These are phyloP conservation scores for Amylostereum areolatum DNA, from an alignment of 1,284 basidiomycete genomes.

Conservation along the genomic window DNA sequence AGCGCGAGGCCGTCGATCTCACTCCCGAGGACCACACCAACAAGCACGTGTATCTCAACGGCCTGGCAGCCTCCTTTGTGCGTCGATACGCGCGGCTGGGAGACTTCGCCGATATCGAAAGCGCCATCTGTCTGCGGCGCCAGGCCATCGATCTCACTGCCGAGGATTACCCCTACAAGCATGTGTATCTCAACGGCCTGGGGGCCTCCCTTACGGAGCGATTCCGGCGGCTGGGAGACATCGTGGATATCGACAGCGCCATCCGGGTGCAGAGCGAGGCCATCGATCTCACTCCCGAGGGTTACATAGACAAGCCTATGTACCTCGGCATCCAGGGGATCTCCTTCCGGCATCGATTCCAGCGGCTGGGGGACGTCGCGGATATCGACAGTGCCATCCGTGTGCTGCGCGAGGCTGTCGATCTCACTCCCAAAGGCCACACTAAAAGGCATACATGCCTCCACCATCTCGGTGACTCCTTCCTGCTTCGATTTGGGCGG, in stretches of 20 bases:
- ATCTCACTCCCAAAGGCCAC: background rate
- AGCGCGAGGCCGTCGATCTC: background rate
- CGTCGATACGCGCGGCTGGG: background rate
- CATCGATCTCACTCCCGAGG: background rate
- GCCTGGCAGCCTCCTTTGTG: too few relatives aligned
- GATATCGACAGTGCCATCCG: background rate
- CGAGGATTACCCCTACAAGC: background rate
- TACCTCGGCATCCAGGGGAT: constrained; percentile 19
- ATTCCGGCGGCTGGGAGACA: background rate
- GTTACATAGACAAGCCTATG: constrained; percentile 1
- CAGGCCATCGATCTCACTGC: background rate
- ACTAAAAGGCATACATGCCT: constrained; percentile 8
- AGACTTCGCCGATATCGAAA: background rate
- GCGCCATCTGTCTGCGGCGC: background rate
- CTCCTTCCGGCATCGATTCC: constrained; percentile 1
- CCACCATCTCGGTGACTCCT: constrained; percentile 19
- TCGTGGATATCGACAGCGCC: background rate
- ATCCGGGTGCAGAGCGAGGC: background rate
- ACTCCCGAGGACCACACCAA: background rate
- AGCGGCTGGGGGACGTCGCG: background rate
- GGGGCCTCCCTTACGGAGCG: background rate
- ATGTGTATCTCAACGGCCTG: background rate
- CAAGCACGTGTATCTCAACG: too few relatives aligned
- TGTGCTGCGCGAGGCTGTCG: background rate
- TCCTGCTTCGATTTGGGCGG: constrained; percentile 19